Conservation (phyloP, 306 rosid genomes). For the Sphenostylis stenocarpa region DNA sequence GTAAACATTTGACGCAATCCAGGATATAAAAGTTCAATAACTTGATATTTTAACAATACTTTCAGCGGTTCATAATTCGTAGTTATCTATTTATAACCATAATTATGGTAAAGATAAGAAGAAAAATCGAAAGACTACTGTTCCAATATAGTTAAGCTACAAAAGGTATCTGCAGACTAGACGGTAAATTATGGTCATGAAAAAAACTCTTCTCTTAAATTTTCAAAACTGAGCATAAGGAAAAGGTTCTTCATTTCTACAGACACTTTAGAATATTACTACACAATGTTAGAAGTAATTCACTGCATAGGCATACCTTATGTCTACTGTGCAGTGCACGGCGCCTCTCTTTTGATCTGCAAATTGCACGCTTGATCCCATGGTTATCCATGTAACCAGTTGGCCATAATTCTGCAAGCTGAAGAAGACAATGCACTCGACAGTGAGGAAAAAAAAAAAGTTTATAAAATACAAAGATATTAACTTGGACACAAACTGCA, state of each 20-base stretch:
- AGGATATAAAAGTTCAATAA: neutral
- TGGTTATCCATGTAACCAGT: constrained; percentile 92
- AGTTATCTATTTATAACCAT: neutral
- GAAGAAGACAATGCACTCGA: constrained; percentile 30
- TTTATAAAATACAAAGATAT: constrained; percentile 4
- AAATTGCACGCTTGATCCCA: constrained; percentile 87
- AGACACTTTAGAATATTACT: neutral
- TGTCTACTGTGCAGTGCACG: constrained; percentile 50
- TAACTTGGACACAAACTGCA: constrained; percentile 1
- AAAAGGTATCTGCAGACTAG: constrained; percentile 4
- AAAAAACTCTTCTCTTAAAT: neutral
- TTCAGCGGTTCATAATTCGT: neutral
- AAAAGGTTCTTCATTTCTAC: neutral
- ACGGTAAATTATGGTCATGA: neutral
- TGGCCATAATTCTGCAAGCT: constrained; percentile 96
- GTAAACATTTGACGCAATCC: neutral
- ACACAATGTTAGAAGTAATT: neutral
- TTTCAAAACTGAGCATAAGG: neutral
- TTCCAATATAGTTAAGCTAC: neutral
- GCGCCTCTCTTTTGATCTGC: constrained; percentile 88
- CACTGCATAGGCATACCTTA: constrained; percentile 51
- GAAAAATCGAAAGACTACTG: neutral
- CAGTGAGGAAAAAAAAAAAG: constrained; percentile 8
- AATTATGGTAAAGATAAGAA: neutral
- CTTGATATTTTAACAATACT: neutral